Evolutionary conservation across 2,329 filamentous ascomycete species (phyloP), one percentile per base, ranked within the genome.

Genomic region (Phyllosticta ampelicida): DNA sequence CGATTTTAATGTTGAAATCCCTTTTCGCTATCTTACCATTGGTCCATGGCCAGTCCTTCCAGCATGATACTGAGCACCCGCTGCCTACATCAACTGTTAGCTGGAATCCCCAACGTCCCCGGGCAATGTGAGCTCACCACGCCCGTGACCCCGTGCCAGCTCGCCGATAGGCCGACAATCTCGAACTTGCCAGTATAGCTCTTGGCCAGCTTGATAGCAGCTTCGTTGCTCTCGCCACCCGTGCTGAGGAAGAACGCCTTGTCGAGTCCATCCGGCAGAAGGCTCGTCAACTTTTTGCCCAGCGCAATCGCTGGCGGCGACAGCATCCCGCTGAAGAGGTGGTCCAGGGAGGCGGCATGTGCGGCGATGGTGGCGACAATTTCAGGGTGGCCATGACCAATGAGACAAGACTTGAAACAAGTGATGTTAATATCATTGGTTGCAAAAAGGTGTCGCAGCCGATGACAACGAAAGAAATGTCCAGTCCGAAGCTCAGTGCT

Each of bases 191-290:
- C 81, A 0, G 83, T 86, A 64, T 78, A 84, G 9, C 75, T 70
- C 63, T 86, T 86, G 3, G 84, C 83, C 62, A 86, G 75, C 59
- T 82, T 81, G 59, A 86, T 83, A 1, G 84, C 84, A 2, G 81
- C 82, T 62, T 87, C 83, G 60, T 70, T 75, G 44, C 64, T 67
- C 49, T 71, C 70, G 2, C 67, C 65, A 4, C 69, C 69, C 1
- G 70, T 71, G 58, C 64, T 71, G 5, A 70, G 59, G 49, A 71
- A 72, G 58, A 71, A 68, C 0, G 67, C 64, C 54, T 69, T 71
- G 49, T 72, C 67, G 1, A 71, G 62, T 1, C 66, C 65, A 5
- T 61, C 49, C 9, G 70, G 70, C 1, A 63, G 60, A 16, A 65
- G 61, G 20, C 63, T 44, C 1, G 65, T 67, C 20, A 71, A 57